These are phyloP conservation scores for Pseudoneurospora amorphoporcata DNA, from an alignment of 495 filamentous ascomycete species.

Conservation along the genomic window DNA sequence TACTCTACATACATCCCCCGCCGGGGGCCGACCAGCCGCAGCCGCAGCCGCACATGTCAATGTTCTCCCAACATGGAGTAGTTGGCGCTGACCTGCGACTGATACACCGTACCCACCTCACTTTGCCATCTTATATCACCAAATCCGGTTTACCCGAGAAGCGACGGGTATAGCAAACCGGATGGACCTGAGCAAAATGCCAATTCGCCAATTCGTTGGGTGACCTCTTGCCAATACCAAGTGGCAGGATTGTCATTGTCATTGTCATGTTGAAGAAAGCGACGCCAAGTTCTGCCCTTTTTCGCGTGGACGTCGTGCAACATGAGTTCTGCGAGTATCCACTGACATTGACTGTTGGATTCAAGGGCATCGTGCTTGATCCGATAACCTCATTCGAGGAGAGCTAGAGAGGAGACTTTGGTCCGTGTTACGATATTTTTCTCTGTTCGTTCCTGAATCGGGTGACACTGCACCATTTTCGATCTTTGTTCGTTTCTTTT, in stretches of 20 bases:
- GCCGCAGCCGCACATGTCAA: background rate
- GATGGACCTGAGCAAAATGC: background rate
- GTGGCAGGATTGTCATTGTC: background rate
- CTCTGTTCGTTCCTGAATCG: background rate
- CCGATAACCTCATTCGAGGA: background rate
- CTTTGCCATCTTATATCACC: background rate
- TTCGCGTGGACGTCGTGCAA: background rate
- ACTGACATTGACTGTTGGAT: background rate
- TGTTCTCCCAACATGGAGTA: background rate
- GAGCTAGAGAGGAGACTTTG: background rate
- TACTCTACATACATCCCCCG: background rate
- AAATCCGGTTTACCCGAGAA: background rate
- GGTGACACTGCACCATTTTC: background rate
- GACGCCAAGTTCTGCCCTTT: background rate
- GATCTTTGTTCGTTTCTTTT: background rate
- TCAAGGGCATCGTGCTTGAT: background rate
- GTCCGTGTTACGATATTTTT: background rate
- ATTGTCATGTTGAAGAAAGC: background rate
- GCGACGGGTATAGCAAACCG: background rate
- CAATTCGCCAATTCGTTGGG: background rate
- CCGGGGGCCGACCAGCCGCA: background rate
- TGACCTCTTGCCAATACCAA: background rate
- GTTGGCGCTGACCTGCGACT: background rate
- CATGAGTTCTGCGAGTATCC: background rate
- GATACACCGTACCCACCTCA: background rate